Conservation (phyloP, 371 early-diverging fungal species). For the Batkoa obscura region DNA sequence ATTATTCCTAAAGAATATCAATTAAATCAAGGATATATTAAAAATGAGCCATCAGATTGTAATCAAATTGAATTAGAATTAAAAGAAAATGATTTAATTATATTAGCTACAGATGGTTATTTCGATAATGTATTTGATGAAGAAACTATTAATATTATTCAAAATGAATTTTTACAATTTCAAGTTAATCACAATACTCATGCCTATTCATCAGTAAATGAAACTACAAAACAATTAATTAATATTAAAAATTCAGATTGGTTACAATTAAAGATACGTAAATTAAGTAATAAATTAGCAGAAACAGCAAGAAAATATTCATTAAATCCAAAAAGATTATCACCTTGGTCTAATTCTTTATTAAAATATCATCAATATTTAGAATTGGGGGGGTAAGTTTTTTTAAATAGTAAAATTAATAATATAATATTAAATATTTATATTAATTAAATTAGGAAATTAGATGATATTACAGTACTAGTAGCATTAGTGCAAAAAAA, state of each 20-base stretch:
- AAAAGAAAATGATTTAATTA: conserved; percentile 37
- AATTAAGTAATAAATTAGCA: conserved; percentile 9
- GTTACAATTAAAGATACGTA: neutral
- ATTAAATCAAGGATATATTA: neutral
- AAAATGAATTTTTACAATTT: conserved; percentile 9
- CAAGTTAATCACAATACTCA: conserved; percentile 7
- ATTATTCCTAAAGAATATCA: conserved; percentile 24
- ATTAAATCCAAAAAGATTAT: conserved; percentile 5
- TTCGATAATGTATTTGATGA: conserved; percentile 46
- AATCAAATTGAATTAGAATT: conserved; percentile 29
- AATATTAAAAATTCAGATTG: neutral
- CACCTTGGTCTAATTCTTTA: conserved; percentile 9
- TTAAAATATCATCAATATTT: neutral
- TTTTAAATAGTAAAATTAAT: conserved; percentile 14
- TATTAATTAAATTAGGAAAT: too few relatives aligned
- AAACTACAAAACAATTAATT: neutral
- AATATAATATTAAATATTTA: too few relatives aligned
- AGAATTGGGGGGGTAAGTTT: conserved; percentile 2
- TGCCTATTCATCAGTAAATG: neutral
- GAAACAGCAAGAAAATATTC: conserved; percentile 21
- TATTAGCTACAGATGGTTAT: conserved; percentile 49
- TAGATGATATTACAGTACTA: conserved; percentile 24
- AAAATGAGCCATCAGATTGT: conserved; percentile 22
- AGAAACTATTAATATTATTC: conserved; percentile 30
- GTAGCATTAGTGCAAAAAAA: conserved; percentile 15